phyloP scores from a whole-genome alignment of 1,284 basidiomycete genomes.

The Rhodotorula sp. region DNA sequence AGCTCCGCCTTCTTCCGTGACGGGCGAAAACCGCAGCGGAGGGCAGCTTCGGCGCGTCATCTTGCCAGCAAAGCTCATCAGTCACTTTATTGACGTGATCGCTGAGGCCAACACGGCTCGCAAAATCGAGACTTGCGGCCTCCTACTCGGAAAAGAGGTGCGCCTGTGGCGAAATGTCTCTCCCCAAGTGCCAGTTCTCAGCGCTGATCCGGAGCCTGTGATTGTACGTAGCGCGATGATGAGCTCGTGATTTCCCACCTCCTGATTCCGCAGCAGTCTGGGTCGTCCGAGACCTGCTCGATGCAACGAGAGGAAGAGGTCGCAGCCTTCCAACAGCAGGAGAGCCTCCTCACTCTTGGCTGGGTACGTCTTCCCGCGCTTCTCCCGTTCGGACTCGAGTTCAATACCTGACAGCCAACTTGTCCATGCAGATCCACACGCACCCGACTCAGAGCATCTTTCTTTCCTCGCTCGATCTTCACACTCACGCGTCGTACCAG shows the following conservation, averaged over 20 bases:
- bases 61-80: conserved; percentile 11
- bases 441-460: conserved; percentile 82
- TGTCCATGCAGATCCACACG: conserved; percentile 69
- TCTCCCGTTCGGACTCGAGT: neutral
- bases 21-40: conserved; percentile 15
- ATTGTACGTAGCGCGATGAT: conserved; percentile 1
- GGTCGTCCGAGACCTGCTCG: conserved; percentile 80
- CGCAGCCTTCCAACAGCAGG: conserved; percentile 73
- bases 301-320: conserved; percentile 84
- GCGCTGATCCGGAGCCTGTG: too few relatives aligned
- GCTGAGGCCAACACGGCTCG: conserved; percentile 61
- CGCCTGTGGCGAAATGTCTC: neutral
- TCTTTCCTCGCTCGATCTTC: conserved; percentile 79
- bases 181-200: neutral
- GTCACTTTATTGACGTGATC: conserved; percentile 46
- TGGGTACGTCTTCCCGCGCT: conserved; percentile 55
- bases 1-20: neutral
- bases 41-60: conserved; percentile 23
- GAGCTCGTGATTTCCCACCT: conserved; percentile 66
- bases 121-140: conserved; percentile 65
- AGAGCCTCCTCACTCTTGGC: conserved; percentile 75
- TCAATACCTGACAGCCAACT: neutral
- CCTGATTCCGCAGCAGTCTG: conserved; percentile 75
- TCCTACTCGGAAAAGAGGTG: conserved; percentile 57
- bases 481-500: conserved; percentile 83